phyloP scores from a whole-genome alignment of 495 filamentous ascomycete species.

The Penicillium verhagenii region DNA sequence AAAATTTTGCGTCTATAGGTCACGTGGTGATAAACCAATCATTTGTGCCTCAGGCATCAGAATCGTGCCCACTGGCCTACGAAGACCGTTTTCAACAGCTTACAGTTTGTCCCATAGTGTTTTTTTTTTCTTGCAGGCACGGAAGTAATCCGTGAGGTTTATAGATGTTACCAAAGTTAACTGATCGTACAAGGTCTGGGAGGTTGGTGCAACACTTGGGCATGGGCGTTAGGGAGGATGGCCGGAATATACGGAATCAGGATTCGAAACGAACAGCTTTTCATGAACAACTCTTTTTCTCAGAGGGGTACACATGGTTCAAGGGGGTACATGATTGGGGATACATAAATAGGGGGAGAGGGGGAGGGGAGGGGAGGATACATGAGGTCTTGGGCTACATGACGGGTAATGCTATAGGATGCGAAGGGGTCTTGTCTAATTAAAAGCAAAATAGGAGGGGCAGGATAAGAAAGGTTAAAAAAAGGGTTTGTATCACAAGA shows the following conservation, averaged over 20 bases:
- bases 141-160: background rate
- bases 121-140: background rate
- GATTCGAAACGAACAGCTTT: conserved; percentile 24
- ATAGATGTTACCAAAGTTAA: background rate
- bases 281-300: conserved; percentile 39
- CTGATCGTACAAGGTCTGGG: conserved; percentile 32
- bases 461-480: conserved; percentile 9
- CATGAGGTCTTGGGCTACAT: conserved; percentile 55
- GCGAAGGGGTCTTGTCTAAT: conserved; percentile 45
- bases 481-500: conserved; percentile 23
- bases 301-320: conserved; percentile 18
- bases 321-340: conserved; percentile 11
- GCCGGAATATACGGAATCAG: conserved; percentile 31
- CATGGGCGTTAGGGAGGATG: conserved; percentile 11
- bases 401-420: conserved; percentile 38
- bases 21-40: too few species aligned
- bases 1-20: conserved; percentile 24
- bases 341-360: conserved; percentile 23
- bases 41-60: conserved; percentile 34
- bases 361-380: conserved; percentile 28
- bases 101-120: too few species aligned
- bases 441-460: conserved; percentile 29
- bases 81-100: too few species aligned
- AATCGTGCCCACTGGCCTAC: too few species aligned
- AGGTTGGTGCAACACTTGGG: conserved; percentile 2